These are phyloP conservation scores for Paspalum notatum DNA, from an alignment of 176 grass and related monocot species.

Conservation along the genomic window DNA sequence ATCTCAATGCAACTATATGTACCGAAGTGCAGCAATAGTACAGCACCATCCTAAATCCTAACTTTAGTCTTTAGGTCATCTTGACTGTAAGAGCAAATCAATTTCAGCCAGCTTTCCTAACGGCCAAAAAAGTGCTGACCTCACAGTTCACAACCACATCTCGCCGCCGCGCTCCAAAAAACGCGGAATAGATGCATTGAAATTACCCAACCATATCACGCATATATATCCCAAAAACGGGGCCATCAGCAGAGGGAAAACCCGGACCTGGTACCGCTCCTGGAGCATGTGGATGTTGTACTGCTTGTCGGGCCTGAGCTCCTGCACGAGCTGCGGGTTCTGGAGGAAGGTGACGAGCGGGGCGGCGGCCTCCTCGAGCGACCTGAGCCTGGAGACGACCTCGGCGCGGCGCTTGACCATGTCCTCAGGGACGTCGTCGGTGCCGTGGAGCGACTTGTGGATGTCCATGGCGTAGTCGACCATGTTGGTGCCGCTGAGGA, in stretches of 20 bases:
- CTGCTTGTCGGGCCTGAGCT: constrained; percentile 77
- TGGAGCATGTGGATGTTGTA: constrained; percentile 91
- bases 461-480: constrained; percentile 99
- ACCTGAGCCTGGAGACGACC: constrained; percentile 72
- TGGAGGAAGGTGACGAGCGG: constrained; percentile 79
- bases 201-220: neutral
- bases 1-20: neutral
- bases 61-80: neutral
- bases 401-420: constrained; percentile 80
- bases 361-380: constrained; percentile 65
- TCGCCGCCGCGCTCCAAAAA: neutral
- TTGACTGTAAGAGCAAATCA: neutral
- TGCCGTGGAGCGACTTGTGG: constrained; percentile 83
- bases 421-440: constrained; percentile 77
- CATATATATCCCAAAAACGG: neutral
- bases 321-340: constrained; percentile 72
- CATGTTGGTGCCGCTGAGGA: constrained; percentile 96
- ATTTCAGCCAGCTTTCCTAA: neutral
- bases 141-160: neutral
- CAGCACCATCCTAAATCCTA: too few species aligned
- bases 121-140: neutral
- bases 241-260: neutral
- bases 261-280: constrained; percentile 67
- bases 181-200: neutral
- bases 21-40: neutral